Conservation (phyloP, 2,329 filamentous ascomycete genomes). For the Colletotrichum lupini region DNA sequence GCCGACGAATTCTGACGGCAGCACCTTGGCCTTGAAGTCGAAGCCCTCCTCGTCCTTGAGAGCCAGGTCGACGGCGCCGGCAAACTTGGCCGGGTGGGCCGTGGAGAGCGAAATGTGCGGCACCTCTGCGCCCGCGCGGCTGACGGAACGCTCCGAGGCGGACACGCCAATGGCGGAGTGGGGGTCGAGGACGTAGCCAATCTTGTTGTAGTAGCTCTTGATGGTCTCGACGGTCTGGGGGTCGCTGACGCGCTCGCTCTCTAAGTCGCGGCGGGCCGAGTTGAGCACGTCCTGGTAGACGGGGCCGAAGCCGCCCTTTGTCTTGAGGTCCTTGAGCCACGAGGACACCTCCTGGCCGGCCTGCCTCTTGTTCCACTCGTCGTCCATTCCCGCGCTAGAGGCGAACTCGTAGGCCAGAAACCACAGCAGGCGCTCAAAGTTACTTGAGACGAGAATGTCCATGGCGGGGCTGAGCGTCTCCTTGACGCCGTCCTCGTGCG, state of each 20-base stretch:
- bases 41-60: slow-evolving; percentile 79
- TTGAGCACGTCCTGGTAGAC: slow-evolving; percentile 81
- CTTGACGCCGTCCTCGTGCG: slow-evolving; percentile 80
- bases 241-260: slow-evolving; percentile 80
- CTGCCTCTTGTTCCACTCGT: slow-evolving; percentile 73
- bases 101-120: slow-evolving; percentile 90
- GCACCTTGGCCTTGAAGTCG: slow-evolving; percentile 77
- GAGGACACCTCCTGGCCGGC: slow-evolving; percentile 79
- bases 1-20: slow-evolving; percentile 85
- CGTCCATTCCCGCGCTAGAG: slow-evolving; percentile 67
- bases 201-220: slow-evolving; percentile 64
- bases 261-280: slow-evolving; percentile 79
- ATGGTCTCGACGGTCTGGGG: slow-evolving; percentile 75
- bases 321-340: slow-evolving; percentile 87
- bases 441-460: slow-evolving; percentile 96
- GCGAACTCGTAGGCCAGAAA: slow-evolving; percentile 84
- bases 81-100: slow-evolving; percentile 96
- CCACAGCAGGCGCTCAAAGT: slow-evolving; percentile 97
- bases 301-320: slow-evolving; percentile 80
- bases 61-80: slow-evolving; percentile 83
- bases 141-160: slow-evolving; percentile 77
- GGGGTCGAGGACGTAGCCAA: slow-evolving; percentile 88
- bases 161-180: slow-evolving; percentile 90
- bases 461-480: slow-evolving; percentile 95
- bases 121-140: slow-evolving; percentile 60